Evolutionary conservation across 1,139 yeast species (phyloP), one percentile per base, ranked within the genome.

Genomic region (Geotrichum carabidarum): DNA sequence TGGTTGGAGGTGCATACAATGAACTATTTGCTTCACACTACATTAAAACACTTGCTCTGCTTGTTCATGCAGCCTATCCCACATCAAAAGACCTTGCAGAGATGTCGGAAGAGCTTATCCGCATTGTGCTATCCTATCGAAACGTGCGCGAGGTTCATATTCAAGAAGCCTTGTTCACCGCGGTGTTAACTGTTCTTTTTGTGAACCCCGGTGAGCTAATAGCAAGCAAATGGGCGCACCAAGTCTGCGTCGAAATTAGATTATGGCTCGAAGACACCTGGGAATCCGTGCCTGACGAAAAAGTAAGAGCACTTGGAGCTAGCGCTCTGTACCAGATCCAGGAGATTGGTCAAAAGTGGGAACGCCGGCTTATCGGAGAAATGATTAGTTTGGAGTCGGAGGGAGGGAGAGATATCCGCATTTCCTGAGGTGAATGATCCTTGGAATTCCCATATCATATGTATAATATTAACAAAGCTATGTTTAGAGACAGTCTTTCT

Each of bases 51-150:
- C 64, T 86, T 57, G 75, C 82, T 0, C 65, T 85, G 22, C 62
- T 85, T 6, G 66, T 83, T 31, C 81, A 81, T 54, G 72, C 82
- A 50, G 82, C 86, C 0, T 78, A 78, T 59, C 88, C 89, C 0
- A 68, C 80, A 0, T 71, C 79, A 0, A 62, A 69, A 0, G 78
- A 80, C 54, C 61, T 81, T 18, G 68, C 71, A 1, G 86, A 81
- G 44, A 83, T 85, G 88, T 71, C 80, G 0, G 67, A 71, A 2
- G 91, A 84, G 60, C 69, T 76, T 53, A 61, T 84, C 18, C 68
- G 72, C 1, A 65, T 83, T 2, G 63, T 76, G 1, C 63, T 63
- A 27, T 47, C 60, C 12, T 57, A 63, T 31, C 56, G 66, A 7
- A 49, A 53, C 1, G 45, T 32, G 8, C 38, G 36, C 12, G 54